Evolutionary conservation across 768 basidiomycete species (phyloP).

Genomic region (Boletus barrowsii): DNA sequence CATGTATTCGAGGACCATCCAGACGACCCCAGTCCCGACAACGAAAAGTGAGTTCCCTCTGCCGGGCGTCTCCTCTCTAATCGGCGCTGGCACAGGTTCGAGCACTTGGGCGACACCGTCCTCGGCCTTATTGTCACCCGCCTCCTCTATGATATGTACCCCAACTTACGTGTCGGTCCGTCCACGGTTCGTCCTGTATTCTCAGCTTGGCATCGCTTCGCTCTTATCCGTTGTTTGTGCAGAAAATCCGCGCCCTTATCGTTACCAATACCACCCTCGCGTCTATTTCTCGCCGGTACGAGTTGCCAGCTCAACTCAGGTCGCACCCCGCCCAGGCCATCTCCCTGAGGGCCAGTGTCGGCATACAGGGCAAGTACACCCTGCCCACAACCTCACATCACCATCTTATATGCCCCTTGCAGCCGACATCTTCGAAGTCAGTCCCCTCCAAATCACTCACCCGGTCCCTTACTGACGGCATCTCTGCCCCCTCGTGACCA

Average conservation of each 20-base stretch:
- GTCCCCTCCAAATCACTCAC: conserved; percentile 5
- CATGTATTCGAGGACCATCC: conserved; percentile 74
- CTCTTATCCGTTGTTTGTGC: not conserved
- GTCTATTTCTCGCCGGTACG: conserved; percentile 64
- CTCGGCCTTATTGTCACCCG: conserved; percentile 64
- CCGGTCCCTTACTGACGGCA: conserved; percentile 1
- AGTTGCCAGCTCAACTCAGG: conserved; percentile 56
- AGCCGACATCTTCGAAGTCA: conserved; percentile 82
- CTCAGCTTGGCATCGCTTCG: too few relatives aligned
- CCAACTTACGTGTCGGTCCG: conserved; percentile 71
- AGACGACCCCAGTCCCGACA: conserved; percentile 74
- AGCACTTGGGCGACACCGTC: conserved; percentile 76
- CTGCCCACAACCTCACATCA: not conserved
- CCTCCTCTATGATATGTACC: conserved; percentile 62
- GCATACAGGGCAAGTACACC: conserved; percentile 61
- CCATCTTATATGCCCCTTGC: conserved; percentile 1
- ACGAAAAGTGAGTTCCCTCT: conserved; percentile 59
- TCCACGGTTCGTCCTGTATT: conserved; percentile 45
- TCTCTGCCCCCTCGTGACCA: conserved; percentile 23
- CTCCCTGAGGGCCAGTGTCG: conserved; percentile 61
- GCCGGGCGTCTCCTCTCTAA: not conserved
- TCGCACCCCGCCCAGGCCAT: conserved; percentile 73
- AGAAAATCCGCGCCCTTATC: conserved; percentile 79
- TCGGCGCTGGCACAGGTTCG: conserved; percentile 43
- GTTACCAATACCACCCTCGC: conserved; percentile 76